Evolutionary conservation across 805 yeast species (phyloP).

Genomic region (Allodekkera sacchari): DNA sequence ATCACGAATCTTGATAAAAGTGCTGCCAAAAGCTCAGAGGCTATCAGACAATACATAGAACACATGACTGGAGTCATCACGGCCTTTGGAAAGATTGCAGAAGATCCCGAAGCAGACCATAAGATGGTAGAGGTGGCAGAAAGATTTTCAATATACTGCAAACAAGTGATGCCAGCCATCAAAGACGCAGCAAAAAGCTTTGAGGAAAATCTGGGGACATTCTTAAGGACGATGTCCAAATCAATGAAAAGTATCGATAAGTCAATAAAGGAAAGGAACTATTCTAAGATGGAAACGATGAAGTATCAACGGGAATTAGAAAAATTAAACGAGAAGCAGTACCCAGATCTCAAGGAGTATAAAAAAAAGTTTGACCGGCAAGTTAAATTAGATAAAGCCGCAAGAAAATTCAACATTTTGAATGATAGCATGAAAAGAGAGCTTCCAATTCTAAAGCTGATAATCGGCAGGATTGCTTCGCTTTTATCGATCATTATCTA

Average conservation of each 20-base stretch:
- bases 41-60: not conserved
- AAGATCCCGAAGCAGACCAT: conserved; percentile 5
- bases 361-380: conserved; percentile 25
- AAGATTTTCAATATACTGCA: conserved; percentile 6
- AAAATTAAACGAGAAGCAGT: conserved; percentile 15
- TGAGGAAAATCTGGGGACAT: conserved; percentile 10
- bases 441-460: conserved; percentile 34
- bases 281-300: conserved; percentile 15
- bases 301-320: conserved; percentile 13
- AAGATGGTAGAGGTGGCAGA: conserved; percentile 6
- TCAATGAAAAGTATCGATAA: conserved; percentile 14
- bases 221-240: conserved; percentile 7
- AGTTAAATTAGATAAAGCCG: conserved; percentile 23
- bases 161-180: conserved; percentile 9
- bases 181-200: conserved; percentile 11
- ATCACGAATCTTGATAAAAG: not conserved
- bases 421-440: conserved; percentile 36
- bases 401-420: conserved; percentile 28
- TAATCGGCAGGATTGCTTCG: conserved; percentile 24
- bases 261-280: conserved; percentile 17
- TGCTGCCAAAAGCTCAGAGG: not conserved
- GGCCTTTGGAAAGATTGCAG: not conserved
- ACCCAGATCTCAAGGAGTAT: conserved; percentile 30
- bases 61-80: not conserved
- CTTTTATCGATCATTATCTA: conserved; percentile 28